Evolutionary conservation across 2,329 filamentous ascomycete genomes (phyloP), one percentile per base, ranked within the genome.

Genomic region (Aspergillus vadensis): DNA sequence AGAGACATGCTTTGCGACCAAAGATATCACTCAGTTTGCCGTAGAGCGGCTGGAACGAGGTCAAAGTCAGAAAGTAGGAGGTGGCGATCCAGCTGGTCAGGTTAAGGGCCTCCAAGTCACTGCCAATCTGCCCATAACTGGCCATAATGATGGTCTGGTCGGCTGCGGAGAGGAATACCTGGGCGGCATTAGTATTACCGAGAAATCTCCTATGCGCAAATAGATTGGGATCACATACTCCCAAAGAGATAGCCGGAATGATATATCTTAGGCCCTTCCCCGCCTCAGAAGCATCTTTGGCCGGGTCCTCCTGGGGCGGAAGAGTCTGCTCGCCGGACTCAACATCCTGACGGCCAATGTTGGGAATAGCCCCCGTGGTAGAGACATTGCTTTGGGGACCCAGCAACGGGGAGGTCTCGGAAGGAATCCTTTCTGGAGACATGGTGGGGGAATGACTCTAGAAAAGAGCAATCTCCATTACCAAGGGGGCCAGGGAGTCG

Each of bases 101-200:
- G 70, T 89, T 91, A 55, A 94, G 80, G 1, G 90, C 89, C 55
- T 90, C 81, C 27, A 94, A 78, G 64, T 93, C 91, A 59, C 84
- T 91, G 10, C 90, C 90, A 67, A 94, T 93, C 63, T 84, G 86
- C 53, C 88, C 89, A 73, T 92, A 92, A n/a, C 84, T 88, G n/a
- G 87, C 86, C 52, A 93, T 86, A 30, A 91, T 87, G 57, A 93
- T 86, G 0, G 91, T 91, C 73, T 92, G 89, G 70, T 94, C 91
- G 54, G 88, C 82, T 4, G 90, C 88, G 19, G 88, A 84, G 7
- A 94, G 81, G 70, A 91, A 91, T 43, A 92, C 79, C 88, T 90
- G 69, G 43, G 55, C 15, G n/a, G 25, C 49, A n/a, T 70, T 63
- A 69, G 63, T 56, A 50, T 25, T 44, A n/a, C 5, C 10, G 30